Percentiles rank a stretch among this genome's conserved stretches.
phyloP scores from a whole-genome alignment of 495 filamentous ascomycete species.

The Pyrenula massariospora region DNA sequence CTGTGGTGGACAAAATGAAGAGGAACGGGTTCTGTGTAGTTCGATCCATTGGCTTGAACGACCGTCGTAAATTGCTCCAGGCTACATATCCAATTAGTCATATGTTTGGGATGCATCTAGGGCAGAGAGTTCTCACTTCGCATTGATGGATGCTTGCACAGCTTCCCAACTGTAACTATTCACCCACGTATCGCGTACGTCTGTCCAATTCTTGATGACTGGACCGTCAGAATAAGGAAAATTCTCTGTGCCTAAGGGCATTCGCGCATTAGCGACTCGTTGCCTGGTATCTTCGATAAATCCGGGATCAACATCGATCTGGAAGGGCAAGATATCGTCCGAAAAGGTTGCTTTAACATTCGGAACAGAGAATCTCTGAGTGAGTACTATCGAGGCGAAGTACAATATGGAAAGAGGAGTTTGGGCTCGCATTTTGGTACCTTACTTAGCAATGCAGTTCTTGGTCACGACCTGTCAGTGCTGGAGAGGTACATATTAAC shows the following conservation, averaged over 20 bases:
- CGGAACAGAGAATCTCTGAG: neutral
- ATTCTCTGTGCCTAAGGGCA: neutral
- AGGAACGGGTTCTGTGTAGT: constrained; percentile 2
- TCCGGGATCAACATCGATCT: neutral
- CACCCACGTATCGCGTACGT: neutral
- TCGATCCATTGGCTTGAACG: constrained; percentile 1
- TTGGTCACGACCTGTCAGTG: neutral
- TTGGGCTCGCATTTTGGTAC: neutral
- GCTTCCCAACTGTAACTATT: neutral
- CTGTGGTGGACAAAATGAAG: constrained; percentile 14
- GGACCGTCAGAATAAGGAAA: neutral
- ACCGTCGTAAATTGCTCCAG: constrained; percentile 6
- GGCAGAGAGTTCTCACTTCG: neutral
- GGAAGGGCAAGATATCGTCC: neutral
- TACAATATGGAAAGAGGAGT: neutral
- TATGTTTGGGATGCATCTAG: neutral
- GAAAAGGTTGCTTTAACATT: neutral
- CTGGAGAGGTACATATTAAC: neutral
- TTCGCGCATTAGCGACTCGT: neutral
- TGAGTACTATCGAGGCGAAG: neutral
- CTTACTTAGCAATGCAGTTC: neutral
- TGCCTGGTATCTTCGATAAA: neutral
- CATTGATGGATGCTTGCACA: neutral
- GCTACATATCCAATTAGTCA: neutral
- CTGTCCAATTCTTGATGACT: neutral